Base-by-base conservation (phyloP, 164 flowering plant species). In the Macadamia integrifolia region DNA sequence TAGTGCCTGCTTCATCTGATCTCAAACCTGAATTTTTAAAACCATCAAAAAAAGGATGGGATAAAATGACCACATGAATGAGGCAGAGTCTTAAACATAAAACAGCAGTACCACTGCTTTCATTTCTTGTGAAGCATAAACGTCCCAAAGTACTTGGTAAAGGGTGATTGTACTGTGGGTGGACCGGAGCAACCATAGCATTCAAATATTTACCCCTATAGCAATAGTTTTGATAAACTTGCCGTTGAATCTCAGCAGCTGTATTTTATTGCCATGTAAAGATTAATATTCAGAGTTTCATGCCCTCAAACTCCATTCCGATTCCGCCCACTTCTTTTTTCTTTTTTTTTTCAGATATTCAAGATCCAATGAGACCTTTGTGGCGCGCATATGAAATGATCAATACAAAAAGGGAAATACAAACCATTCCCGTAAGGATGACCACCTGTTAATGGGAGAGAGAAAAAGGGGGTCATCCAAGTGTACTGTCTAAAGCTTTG, bases 341-440 rank as follows among this genome's bases (percentile, higher is more conserved):
- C 28, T 61, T 48, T 7, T 56, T 52, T 23, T 12, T 23, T 59
- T n/a, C 58, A 60, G 43, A 55, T 53, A 65, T 35, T 82, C 79
- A 85, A 23, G 82, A 83, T 66, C 88, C 89, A 48, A 87, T 77
- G 12, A 87, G 87, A 66, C 89, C 89, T 77, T 85, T 85, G 72
- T 72, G 62, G 46, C 89, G 85, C 30, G 92, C 88, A 69, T 84
- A 85, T 6, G 83, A 73, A 67, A 85, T 71, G 42, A 84, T 78
- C 57, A 72, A n/a, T 3, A 79, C 12, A 66, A 84, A 87, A 23
- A 84, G 63, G 0, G 66, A 7, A 0, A 81, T 80, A 78, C 80
- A 77, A 14, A 57, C 40, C 3, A 78, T 29, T 61, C 86, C 87
- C 3, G 85, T 15, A 49, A 80, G 62, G 55, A 81, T 79, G 32